These are phyloP conservation scores for Phytophthora pseudosyringae DNA, from an alignment of 352 stramenopile genomes.

Conservation along the genomic window DNA sequence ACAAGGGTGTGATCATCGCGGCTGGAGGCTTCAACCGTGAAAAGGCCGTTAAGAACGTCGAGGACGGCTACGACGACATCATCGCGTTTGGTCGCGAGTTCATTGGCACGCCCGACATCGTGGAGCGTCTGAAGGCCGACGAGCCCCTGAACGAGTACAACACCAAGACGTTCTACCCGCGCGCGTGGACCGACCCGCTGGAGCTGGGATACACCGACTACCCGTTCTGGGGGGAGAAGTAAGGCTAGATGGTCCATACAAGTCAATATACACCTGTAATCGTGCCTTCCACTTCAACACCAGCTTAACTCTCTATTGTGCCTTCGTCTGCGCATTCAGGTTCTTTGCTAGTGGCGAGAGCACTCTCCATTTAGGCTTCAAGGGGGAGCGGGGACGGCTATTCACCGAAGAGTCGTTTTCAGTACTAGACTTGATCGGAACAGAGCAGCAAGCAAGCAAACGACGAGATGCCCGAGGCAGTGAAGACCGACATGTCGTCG, in stretches of 20 bases:
- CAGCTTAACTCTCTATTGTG: constrained; percentile 27
- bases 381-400: background rate
- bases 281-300: too few relatives aligned
- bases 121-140: constrained; percentile 43
- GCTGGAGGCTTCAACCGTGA: constrained; percentile 38
- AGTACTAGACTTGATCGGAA: background rate
- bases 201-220: constrained; percentile 41
- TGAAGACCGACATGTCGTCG: constrained; percentile 44
- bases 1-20: constrained; percentile 51
- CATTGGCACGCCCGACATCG: constrained; percentile 59
- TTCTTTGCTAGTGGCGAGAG: too few relatives aligned
- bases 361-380: too few relatives aligned
- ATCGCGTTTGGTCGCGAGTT: constrained; percentile 61
- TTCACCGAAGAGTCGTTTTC: constrained; percentile 22
- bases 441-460: background rate
- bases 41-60: constrained; percentile 31
- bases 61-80: constrained; percentile 30
- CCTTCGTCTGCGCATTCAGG: too few relatives aligned
- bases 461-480: constrained; percentile 59
- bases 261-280: too few relatives aligned
- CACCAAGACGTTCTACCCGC: constrained; percentile 37
- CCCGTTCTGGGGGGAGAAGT: constrained; percentile 22
- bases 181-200: constrained; percentile 5
- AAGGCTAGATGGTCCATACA: constrained; percentile 1
- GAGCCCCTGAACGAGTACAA: constrained; percentile 46